Evolutionary conservation across 441 rosid species (phyloP), one percentile per base, ranked within the genome.

Genomic region (Corymbia calophylla): DNA sequence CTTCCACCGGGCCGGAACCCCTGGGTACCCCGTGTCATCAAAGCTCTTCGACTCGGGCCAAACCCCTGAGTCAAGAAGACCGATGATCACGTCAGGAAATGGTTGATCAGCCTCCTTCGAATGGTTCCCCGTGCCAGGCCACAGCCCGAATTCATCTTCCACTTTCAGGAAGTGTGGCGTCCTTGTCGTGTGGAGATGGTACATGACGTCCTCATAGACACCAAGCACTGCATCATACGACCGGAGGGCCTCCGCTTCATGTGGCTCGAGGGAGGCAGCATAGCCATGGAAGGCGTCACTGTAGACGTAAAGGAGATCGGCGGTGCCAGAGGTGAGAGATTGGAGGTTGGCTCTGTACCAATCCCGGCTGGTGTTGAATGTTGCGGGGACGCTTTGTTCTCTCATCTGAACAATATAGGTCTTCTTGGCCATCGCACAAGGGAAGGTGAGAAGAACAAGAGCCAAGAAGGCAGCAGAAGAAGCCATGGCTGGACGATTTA

Each of bases 31-130:
- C 4, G 66, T 5, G 87, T 94, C 94, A 2, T 89, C 62, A 70
- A 92, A 94, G 89, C 94, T 93, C 56, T 55, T 60, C 7, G 90
- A 60, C 62, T 93, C 94, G 0, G 94, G 94, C 93, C 93, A 93
- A 87, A 92, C 66, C 29, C 94, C 91, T 0, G 92, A 56, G 88
- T 91, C 93, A 2, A 93, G 92, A 48, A 93, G 55, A 70, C 95
- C 94, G 14, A 93, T 86, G n/a, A 93, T 91, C 7, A 92, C 89
- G 23, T 93, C 86, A 58, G 89, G 81, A 8, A 89, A 93, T 29
- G 58, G 88, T 35, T 87, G n/a, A 73, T 15, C 55, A 90, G 60
- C 15, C 89, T 54, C 16, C 32, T 64, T 23, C 18, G 5, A 27
- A 70, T 51, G 56, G 60, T 18, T 56, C 64, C 44, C 62, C 47